phyloP scores from a whole-genome alignment of 139 green algal genomes.

The Eudorina sp. region DNA sequence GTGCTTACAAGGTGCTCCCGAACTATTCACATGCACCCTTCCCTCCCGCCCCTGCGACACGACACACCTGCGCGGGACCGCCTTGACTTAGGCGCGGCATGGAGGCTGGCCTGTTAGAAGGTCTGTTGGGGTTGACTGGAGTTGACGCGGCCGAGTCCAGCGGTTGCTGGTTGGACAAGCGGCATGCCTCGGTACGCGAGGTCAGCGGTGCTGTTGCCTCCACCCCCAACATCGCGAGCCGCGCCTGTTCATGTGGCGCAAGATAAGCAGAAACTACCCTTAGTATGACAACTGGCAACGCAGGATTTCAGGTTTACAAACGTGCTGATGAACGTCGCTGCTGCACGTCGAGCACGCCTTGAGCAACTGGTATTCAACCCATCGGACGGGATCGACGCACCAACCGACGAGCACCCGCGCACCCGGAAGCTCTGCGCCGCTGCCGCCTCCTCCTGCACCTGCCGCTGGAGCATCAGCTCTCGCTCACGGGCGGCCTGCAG shows the following conservation, averaged over 20 bases:
- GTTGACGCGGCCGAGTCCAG: constrained; percentile 3
- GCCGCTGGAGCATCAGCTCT: background rate
- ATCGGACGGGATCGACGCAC: too few species aligned
- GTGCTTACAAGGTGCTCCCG: too few species aligned
- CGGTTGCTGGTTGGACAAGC: background rate
- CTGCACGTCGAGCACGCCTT: too few species aligned
- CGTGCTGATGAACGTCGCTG: too few species aligned
- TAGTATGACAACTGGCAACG: too few species aligned
- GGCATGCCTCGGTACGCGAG: background rate
- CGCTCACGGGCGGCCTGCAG: constrained; percentile 6
- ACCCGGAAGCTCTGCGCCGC: background rate
- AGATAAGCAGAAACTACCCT: background rate
- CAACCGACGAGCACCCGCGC: too few species aligned
- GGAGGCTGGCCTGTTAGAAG: background rate
- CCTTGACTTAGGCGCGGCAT: background rate
- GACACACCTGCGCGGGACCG: background rate
- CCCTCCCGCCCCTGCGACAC: too few species aligned
- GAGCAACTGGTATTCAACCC: too few species aligned
- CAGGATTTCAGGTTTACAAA: too few species aligned
- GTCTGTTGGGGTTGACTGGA: background rate
- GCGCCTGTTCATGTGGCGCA: background rate
- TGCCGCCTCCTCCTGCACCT: constrained; percentile 18
- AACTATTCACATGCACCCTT: too few species aligned
- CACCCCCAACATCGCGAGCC: background rate
- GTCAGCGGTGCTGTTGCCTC: background rate